Evolutionary conservation across 257 asterid species (phyloP), one percentile per base, ranked within the genome.

Genomic region (Nicotiana knightiana): DNA sequence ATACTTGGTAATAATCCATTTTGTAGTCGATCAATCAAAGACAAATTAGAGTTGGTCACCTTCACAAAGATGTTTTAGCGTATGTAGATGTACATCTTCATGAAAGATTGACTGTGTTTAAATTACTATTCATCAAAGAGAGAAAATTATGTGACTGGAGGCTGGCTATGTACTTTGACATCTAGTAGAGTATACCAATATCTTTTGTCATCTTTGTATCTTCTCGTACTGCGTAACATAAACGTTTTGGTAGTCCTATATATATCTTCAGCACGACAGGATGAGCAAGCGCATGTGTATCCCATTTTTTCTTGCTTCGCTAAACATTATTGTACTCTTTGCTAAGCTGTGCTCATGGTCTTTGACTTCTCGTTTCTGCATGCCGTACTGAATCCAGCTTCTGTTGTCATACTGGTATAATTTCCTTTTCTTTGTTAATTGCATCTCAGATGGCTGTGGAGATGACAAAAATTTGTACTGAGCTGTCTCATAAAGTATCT

Each of bases 401-500:
- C 63, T 3, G 17, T 9, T 51, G 63, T 26, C 43, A 4, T 62
- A 17, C 62, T 75, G 26, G 61, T 37, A 55, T 48, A 66, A 67
- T 62, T 58, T 54, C 3, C 30, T 63, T 64, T 61, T 65, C 8
- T 15, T 58, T 77, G n/a, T 81, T 82, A 66, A 73, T 82, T 80
- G 55, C 78, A 67, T 80, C 83, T 59, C 89, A 95, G 99, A 85
- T 89, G 86, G 80, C 88, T 85, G 83, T 81, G 79, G 97, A 93
- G 87, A 84, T 94, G 90, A 83, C 83, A 43, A 87, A 79, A 77
- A 85, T 88, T 48, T 92, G 46, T 12, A 89, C 87, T 61, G 97
- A 96, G 84, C 85, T 96, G 76, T 91, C 88, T 85, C 89, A 88
- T 85, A 96, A 91, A 82, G 85, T 89, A 63, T 85, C 92, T 57